Evolutionary conservation across 768 basidiomycete species (phyloP).

Genomic region (Tylopilus vinaceipallidus): DNA sequence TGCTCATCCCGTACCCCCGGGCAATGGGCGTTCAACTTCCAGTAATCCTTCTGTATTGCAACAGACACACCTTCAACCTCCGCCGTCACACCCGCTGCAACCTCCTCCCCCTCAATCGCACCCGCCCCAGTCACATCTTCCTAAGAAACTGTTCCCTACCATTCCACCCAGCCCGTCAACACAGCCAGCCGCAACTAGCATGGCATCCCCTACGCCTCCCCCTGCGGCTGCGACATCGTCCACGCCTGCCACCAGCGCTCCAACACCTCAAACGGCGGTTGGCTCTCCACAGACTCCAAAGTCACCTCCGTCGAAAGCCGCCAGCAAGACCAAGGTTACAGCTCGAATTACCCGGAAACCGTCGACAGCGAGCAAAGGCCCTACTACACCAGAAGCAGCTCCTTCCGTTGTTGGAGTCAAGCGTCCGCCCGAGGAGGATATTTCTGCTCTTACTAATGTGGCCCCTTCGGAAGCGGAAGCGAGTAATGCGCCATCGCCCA

Average conservation of each 20-base stretch:
- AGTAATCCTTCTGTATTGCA: constrained; percentile 25
- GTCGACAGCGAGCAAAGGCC: constrained; percentile 31
- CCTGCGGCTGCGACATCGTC: constrained; percentile 42
- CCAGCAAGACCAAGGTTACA: constrained; percentile 43
- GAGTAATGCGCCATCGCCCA: constrained; percentile 62
- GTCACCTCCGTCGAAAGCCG: constrained; percentile 61
- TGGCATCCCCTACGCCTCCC: constrained; percentile 42
- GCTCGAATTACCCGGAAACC: constrained; percentile 28
- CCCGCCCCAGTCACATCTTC: constrained; percentile 2
- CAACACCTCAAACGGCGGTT: constrained; percentile 39
- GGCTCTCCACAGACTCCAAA: constrained; percentile 67
- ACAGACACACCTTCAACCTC: constrained; percentile 4
- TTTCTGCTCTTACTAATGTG: constrained; percentile 25
- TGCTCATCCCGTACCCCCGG: constrained; percentile 22
- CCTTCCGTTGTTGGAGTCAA: constrained; percentile 32
- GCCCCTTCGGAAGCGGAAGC: constrained; percentile 32
- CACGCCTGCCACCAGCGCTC: constrained; percentile 49
- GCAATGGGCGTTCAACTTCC: constrained; percentile 31
- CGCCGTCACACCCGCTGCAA: constrained; percentile 14
- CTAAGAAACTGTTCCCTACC: constrained; percentile 18
- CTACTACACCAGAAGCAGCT: constrained; percentile 37
- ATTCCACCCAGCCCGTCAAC: constrained; percentile 25
- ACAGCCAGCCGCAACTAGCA: constrained; percentile 7
- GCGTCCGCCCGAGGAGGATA: constrained; percentile 36
- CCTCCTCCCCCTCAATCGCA: constrained; percentile 5